Conservation (phyloP, 495 filamentous ascomycete genomes). For the Hypoxylon fragiforme region DNA sequence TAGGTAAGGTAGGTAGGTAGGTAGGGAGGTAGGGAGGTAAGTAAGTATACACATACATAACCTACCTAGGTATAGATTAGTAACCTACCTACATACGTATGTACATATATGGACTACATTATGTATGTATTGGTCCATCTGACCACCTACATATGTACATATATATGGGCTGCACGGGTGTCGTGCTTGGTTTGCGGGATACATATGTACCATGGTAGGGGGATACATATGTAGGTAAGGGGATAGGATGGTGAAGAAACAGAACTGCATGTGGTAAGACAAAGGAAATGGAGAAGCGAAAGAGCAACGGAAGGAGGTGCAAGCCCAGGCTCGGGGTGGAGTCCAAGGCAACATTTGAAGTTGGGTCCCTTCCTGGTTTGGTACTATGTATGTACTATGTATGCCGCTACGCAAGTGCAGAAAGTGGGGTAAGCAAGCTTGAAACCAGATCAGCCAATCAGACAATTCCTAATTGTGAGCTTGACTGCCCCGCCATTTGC, state of each 20-base stretch:
- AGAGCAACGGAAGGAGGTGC: conserved; percentile 15
- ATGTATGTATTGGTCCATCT: no score
- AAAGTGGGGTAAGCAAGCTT: conserved; percentile 28
- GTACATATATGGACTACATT: no score
- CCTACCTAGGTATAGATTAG: no score
- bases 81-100: no score
- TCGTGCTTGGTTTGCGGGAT: conserved; percentile 22
- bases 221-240: neutral
- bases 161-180: conserved; percentile 10
- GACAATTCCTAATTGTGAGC: conserved; percentile 30
- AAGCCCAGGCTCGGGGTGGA: conserved; percentile 21
- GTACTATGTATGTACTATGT: no score
- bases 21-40: no score
- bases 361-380: conserved; percentile 3
- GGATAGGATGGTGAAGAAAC: neutral
- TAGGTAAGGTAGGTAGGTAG: no score
- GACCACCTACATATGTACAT: conserved; percentile 30
- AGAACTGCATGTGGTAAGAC: no score
- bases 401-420: conserved; percentile 25
- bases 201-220: neutral
- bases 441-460: conserved; percentile 19
- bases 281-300: no score
- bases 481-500: conserved; percentile 26
- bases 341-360: neutral
- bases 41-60: no score